phyloP scores from a whole-genome alignment of 2,329 filamentous ascomycete genomes.

The Hypocreales sp. region DNA sequence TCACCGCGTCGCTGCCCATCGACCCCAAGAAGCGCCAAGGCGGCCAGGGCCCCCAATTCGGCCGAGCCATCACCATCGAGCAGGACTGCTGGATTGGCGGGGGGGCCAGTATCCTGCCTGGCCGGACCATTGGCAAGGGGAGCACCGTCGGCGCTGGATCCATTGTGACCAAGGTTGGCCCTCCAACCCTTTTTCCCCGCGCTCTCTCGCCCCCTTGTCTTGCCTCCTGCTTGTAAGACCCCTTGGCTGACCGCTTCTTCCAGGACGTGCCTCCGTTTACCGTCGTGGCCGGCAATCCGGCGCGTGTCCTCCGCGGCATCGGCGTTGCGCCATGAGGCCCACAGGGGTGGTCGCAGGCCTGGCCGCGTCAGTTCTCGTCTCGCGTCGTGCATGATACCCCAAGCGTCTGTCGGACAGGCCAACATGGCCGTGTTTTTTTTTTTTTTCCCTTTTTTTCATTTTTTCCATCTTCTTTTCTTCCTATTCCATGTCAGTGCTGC shows the following conservation, averaged over 20 bases:
- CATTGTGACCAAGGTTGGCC: slow-evolving; percentile 58
- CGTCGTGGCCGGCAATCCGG: slow-evolving; percentile 57
- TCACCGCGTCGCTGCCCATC: slow-evolving; percentile 56
- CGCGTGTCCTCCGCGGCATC: slow-evolving; percentile 34
- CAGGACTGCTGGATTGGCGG: slow-evolving; percentile 77
- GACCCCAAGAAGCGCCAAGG: slow-evolving; percentile 63
- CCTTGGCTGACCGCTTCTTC: not conserved
- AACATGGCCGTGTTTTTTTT: not conserved
- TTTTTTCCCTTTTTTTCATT: not conserved
- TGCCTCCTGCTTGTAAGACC: not conserved
- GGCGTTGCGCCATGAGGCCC: slow-evolving; percentile 13
- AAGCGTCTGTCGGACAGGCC: too few species aligned
- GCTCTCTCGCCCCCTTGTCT: not conserved
- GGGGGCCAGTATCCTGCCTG: slow-evolving; percentile 61
- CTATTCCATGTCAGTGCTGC: too few species aligned
- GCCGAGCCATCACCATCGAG: slow-evolving; percentile 60
- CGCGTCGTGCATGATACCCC: slow-evolving; percentile 14
- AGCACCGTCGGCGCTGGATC: slow-evolving; percentile 69
- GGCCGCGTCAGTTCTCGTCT: slow-evolving; percentile 7
- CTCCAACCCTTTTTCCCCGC: slow-evolving; percentile 9
- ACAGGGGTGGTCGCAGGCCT: slow-evolving; percentile 1
- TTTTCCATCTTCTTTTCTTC: not conserved
- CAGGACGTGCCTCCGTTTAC: slow-evolving; percentile 51
- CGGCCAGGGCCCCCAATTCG: slow-evolving; percentile 54
- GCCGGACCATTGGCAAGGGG: slow-evolving; percentile 66